Base-by-base conservation (phyloP, 108 stramenopile species). In the Fragilariopsis cylindrus region DNA sequence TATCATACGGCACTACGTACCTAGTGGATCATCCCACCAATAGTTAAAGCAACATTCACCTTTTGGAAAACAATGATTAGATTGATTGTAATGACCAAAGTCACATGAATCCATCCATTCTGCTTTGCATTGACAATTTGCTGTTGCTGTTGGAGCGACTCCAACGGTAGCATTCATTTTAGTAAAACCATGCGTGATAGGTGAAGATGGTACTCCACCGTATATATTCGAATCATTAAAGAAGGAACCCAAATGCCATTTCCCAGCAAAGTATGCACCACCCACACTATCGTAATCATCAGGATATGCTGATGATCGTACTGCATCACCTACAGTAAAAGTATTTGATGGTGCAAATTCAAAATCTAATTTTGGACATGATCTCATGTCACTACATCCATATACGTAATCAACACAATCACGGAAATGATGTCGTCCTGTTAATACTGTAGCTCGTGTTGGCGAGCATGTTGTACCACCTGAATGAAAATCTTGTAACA, bases 401-500 rank as follows among this genome's bases (percentile, higher is more conserved):
- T 84, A 71, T 66, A 85, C 74, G 40, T 82, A 66, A 42, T 78
- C 69, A 53, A 78, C 60, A 74, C 77, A 65, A 84, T 88, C 67
- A 69, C 84, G 66, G 65, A 79, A 71, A 65, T 77, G 76, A 54
- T 72, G 41, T n/a, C 82, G 74, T 5, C 77, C 82, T 5, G 77
- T 82, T 15, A 78, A 60, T 15, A 82, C 52, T 7, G 82, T 79
- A 7, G 77, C 82, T 39, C 78, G 75, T 15, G 77, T 78, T 40
- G 81, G 81, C 7, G 62, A 65, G 41, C 81, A 82, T 2, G 76
- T 76, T 11, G 80, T 76, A 16, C 80, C 80, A 2, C 80, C 80
- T 11, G 53, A 57, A 47, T 81, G 80, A 53, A 76, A 71, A 39
- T 81, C 80, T 60, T 76, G 80, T 19, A 81, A 45, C 15, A 54